Evolutionary conservation across 2,329 filamentous ascomycete species (phyloP).

Genomic region (Aureobasidium sp.): DNA sequence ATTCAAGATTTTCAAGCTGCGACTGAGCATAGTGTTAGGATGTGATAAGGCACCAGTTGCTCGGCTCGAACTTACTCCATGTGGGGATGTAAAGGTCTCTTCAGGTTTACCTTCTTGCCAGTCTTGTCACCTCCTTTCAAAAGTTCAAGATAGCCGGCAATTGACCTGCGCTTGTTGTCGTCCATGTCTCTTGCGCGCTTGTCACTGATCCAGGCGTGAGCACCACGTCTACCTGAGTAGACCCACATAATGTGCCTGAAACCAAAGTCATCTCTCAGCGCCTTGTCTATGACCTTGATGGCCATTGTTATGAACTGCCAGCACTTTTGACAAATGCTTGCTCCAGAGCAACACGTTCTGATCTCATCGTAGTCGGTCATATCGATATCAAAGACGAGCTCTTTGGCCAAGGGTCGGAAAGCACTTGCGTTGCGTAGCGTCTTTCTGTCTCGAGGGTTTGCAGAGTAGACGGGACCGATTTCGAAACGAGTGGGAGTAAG

Average conservation of each 20-base stretch:
- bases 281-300: constrained; percentile 83
- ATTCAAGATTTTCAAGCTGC: constrained; percentile 79
- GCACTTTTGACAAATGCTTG: constrained; percentile 88
- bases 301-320: constrained; percentile 98
- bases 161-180: constrained; percentile 74
- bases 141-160: constrained; percentile 85
- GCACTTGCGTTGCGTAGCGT: constrained; percentile 69
- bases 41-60: no score
- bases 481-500: constrained; percentile 92
- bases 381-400: constrained; percentile 98
- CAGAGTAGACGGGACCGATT: constrained; percentile 93
- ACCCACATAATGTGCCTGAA: constrained; percentile 98
- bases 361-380: constrained; percentile 98
- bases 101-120: constrained; percentile 78
- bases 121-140: constrained; percentile 79
- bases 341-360: constrained; percentile 87
- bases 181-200: constrained; percentile 76
- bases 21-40: constrained; percentile 38
- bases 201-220: constrained; percentile 97
- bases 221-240: constrained; percentile 92
- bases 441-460: constrained; percentile 91
- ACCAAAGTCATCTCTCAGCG: constrained; percentile 87
- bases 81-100: constrained; percentile 84
- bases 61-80: constrained; percentile 53
- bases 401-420: constrained; percentile 84